These are phyloP conservation scores for Mycena amicta DNA, from an alignment of 768 basidiomycete genomes.

Conservation along the genomic window DNA sequence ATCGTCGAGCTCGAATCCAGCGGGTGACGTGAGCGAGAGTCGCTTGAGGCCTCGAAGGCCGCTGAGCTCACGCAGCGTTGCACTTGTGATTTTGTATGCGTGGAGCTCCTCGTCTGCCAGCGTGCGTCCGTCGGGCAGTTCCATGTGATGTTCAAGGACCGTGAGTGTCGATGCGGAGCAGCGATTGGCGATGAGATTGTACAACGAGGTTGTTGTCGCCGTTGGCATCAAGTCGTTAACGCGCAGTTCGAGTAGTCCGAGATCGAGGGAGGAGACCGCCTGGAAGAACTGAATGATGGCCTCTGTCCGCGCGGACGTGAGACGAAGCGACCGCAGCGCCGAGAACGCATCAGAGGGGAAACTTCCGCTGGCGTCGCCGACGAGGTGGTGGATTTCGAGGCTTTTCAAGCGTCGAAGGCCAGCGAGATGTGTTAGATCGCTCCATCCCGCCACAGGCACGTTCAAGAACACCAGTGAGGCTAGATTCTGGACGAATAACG, in stretches of 20 bases:
- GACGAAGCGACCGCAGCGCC: background rate
- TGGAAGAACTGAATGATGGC: background rate
- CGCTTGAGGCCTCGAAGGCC: background rate
- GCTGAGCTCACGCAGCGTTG: background rate
- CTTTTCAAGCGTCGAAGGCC: background rate
- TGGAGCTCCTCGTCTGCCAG: background rate
- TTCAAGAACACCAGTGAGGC: background rate
- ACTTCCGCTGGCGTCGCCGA: background rate
- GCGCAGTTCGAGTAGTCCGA: background rate
- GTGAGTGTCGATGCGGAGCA: background rate
- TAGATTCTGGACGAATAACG: background rate
- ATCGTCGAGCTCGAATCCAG: background rate
- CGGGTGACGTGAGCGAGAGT: background rate
- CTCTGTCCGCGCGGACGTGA: background rate
- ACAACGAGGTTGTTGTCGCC: background rate
- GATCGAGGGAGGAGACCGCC: background rate
- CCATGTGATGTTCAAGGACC: background rate
- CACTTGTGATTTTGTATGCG: background rate
- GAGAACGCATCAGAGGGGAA: background rate
- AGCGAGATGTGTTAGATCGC: background rate
- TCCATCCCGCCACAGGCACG: background rate
- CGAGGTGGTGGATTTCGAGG: background rate
- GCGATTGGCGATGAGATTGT: background rate
- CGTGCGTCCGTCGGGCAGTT: background rate
- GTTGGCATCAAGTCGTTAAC: background rate